Base-by-base conservation (phyloP, 2,329 filamentous ascomycete species). In the Emericellopsis cladophorae region DNA sequence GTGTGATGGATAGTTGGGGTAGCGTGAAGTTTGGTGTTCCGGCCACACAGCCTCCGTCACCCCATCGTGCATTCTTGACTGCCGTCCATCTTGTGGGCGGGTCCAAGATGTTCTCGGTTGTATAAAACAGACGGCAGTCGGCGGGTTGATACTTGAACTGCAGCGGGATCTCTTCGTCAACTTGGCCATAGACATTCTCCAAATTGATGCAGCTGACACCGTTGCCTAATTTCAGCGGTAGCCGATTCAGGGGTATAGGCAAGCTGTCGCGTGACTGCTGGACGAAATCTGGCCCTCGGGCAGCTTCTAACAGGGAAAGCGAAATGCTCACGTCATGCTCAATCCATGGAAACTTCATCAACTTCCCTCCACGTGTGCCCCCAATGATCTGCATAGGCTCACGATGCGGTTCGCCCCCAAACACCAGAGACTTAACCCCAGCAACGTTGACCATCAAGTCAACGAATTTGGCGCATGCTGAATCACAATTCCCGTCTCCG, bases 81-180 rank as follows among this genome's bases (percentile, higher is more conserved):
- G 39, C 39, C 16, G 39, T 16, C 31, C 31, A 24, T 16, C 18
- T 36, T n/a, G 15, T 21, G n/a, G n/a, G 31, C 18, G 22, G 39
- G 15, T 15, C 23, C 39, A 35, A 15, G 32, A 24, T 24, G 21
- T 37, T 37, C 14, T 37, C 39, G 23, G 12, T 9, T 21, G 39
- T 40, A 31, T 23, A 40, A 31, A 40, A 40, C 14, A 40, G 31
- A 10, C 39, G 16, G 21, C 39, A 40, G 39, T 40, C 32, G 31
- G 39, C 16, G 26, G 39, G 29, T 21, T 40, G 31, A 21, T 40
- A 40, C 31, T 24, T 31, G 31, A 35, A 40, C 31, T 40, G 39
- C 31, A 34, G 18, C 10, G 39, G 39, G 7, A 21, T 5, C n/a
- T 37, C 22, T 3, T 24, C 21, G 36, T 22, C 18, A 11, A 11